A percentile compares a stretch with the other conserved stretches of the same genome.
phyloP scores from a whole-genome alignment of 169 alveolate species.

The Babesia bigemina region DNA sequence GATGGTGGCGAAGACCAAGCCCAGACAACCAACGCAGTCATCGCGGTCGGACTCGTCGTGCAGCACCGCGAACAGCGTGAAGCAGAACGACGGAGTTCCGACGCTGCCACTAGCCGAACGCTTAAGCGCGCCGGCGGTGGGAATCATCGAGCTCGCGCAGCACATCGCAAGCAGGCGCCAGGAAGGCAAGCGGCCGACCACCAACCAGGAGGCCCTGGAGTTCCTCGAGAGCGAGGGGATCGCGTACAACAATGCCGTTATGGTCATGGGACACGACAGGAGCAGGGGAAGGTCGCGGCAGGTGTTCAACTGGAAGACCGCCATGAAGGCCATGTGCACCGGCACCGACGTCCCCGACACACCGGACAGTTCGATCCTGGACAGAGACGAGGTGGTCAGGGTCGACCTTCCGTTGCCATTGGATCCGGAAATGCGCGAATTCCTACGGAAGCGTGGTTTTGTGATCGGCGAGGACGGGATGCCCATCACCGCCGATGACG shows the following conservation, averaged over 20 bases:
- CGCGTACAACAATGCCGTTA: constrained; percentile 32
- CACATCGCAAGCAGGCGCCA: constrained; percentile 2
- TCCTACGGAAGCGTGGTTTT: constrained; percentile 30
- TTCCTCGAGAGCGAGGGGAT: constrained; percentile 35
- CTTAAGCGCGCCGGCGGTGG: neutral
- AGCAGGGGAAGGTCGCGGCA: neutral
- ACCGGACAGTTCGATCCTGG: neutral
- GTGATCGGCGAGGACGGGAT: constrained; percentile 39
- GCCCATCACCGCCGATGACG: constrained; percentile 21
- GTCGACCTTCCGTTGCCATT: constrained; percentile 20
- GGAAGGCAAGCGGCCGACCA: neutral
- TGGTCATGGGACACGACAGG: constrained; percentile 19
- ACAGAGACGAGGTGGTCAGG: constrained; percentile 14
- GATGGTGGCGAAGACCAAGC: constrained; percentile 43
- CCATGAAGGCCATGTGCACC: constrained; percentile 37
- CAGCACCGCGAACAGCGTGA: constrained; percentile 14
- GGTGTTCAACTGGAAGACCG: constrained; percentile 42
- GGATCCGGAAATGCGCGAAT: constrained; percentile 17
- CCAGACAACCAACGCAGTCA: neutral
- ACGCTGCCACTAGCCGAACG: neutral
- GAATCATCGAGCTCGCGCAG: constrained; percentile 24
- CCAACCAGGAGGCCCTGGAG: constrained; percentile 16
- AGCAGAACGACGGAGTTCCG: neutral
- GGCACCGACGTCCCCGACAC: constrained; percentile 17
- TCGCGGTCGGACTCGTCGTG: constrained; percentile 15